Percentiles rank a stretch among this genome's conserved stretches.
Conservation (phyloP, 768 basidiomycete genomes). For the Paxillus rubicundulus region DNA sequence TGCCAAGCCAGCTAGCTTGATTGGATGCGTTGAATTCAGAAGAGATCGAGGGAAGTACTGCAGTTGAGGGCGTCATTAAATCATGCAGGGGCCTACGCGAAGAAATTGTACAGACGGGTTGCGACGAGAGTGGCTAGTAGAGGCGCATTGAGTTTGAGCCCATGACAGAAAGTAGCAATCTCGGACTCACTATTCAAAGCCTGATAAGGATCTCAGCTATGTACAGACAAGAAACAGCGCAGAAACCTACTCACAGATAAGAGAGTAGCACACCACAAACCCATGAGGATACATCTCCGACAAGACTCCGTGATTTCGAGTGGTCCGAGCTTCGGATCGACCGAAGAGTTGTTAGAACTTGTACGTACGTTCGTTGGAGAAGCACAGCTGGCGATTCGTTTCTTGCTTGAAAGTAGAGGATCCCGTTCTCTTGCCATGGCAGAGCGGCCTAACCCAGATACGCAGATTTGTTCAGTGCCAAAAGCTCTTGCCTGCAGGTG, state of each 20-base stretch:
- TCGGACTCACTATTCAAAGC: background rate
- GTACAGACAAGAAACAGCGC: background rate
- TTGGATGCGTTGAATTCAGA: constrained; percentile 69
- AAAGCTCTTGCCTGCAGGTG: background rate
- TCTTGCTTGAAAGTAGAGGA: constrained; percentile 13
- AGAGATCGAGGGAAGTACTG: constrained; percentile 68
- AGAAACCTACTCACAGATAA: constrained; percentile 48
- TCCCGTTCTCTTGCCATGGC: constrained; percentile 16
- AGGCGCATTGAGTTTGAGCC: background rate
- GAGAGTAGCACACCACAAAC: constrained; percentile 63
- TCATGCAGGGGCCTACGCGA: background rate
- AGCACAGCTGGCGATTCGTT: background rate
- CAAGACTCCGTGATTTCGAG: constrained; percentile 52
- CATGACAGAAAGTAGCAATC: background rate
- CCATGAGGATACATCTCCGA: constrained; percentile 58
- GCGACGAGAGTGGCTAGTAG: constrained; percentile 63
- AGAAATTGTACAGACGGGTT: constrained; percentile 43
- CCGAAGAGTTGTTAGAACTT: background rate
- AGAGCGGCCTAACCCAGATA: background rate
- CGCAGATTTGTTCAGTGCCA: background rate
- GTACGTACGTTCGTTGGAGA: background rate
- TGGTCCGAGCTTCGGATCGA: constrained; percentile 37
- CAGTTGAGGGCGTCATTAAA: background rate
- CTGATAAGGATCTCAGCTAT: background rate
- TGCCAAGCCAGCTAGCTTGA: constrained; percentile 75